phyloP scores from a whole-genome alignment of 805 yeast species.

The Dipodascus geniculatus region DNA sequence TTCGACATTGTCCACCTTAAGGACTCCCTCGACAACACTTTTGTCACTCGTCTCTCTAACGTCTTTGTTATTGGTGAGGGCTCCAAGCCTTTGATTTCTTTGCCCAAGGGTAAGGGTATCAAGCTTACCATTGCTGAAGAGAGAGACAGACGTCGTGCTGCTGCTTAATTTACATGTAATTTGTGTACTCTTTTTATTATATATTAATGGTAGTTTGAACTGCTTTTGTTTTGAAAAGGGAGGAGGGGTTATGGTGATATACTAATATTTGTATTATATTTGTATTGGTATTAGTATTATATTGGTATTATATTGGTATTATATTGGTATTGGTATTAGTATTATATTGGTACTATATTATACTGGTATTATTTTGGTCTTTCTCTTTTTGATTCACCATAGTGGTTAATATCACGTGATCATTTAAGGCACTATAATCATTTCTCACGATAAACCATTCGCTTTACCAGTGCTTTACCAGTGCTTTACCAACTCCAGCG shows the following conservation, averaged over 20 bases:
- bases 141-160: conserved; percentile 97
- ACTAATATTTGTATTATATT: too few relatives aligned
- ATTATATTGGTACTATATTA: too few relatives aligned
- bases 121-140: conserved; percentile 92
- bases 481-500: too few relatives aligned
- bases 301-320: too few relatives aligned
- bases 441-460: too few relatives aligned
- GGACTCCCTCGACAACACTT: conserved; percentile 88
- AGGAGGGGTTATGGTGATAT: too few relatives aligned
- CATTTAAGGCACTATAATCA: too few relatives aligned
- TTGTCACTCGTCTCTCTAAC: conserved; percentile 89
- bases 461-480: too few relatives aligned
- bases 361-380: background rate
- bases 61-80: conserved; percentile 94
- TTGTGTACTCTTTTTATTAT: background rate
- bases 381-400: too few relatives aligned
- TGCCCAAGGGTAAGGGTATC: conserved; percentile 99
- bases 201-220: background rate
- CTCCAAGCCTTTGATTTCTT: conserved; percentile 84
- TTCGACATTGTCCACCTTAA: conserved; percentile 95
- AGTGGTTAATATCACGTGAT: background rate
- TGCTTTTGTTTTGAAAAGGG: background rate
- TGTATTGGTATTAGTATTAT: too few relatives aligned
- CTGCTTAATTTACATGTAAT: conserved; percentile 25
- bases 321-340: too few relatives aligned